A percentile compares a stretch with the other conserved stretches of the same genome.
Evolutionary conservation across 1,284 basidiomycete genomes (phyloP).

Genomic region (Sporisorium iseilematis-ciliati): DNA sequence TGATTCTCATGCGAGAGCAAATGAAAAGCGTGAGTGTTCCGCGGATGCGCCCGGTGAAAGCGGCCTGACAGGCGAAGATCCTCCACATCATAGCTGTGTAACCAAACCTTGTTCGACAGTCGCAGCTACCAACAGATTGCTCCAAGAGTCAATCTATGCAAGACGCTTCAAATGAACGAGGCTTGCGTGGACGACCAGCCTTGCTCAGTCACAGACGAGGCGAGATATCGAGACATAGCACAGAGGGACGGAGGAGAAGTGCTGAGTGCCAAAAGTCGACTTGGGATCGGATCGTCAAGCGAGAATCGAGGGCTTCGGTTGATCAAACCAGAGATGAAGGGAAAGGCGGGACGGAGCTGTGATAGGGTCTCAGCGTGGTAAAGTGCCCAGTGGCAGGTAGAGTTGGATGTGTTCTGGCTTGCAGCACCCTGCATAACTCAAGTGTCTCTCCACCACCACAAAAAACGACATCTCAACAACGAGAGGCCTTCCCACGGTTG

Average conservation of each 20-base stretch:
- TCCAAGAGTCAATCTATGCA: not conserved
- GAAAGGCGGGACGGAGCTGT: not conserved
- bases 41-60: slow-evolving; percentile 11
- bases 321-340: not conserved
- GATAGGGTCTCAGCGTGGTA: not conserved
- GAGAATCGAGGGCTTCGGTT: slow-evolving; percentile 2
- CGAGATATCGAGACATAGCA: not conserved
- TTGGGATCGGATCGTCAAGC: slow-evolving; percentile 2
- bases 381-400: not conserved
- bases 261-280: not conserved
- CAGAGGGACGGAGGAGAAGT: not conserved
- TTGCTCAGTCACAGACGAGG: not conserved
- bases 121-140: no score
- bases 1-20: not conserved
- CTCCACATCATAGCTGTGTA: not conserved
- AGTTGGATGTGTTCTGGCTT: not conserved
- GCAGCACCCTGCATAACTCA: slow-evolving; percentile 13
- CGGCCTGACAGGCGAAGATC: not conserved
- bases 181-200: no score
- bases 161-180: not conserved
- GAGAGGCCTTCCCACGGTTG: no score
- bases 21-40: not conserved
- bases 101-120: no score
- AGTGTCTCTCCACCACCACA: no score
- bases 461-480: no score